A percentile compares a stretch with the other conserved stretches of the same genome.
Conservation (phyloP, 257 asterid species). For the Solanum chmielewskii region DNA sequence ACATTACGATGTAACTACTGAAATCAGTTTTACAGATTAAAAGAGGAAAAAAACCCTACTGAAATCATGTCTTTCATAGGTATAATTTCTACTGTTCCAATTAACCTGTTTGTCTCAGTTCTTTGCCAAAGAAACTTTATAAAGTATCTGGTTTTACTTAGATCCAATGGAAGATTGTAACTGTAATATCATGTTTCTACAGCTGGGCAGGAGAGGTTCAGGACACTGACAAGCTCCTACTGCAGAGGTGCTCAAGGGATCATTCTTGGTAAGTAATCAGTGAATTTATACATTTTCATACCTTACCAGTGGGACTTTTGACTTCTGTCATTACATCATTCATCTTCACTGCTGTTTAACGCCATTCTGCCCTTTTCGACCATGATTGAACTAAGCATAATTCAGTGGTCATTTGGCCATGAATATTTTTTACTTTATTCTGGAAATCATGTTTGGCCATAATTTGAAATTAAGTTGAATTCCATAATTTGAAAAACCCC, state of each 20-base stretch:
- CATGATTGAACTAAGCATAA: background rate
- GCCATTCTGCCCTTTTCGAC: background rate
- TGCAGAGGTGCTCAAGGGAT: conserved; percentile 57
- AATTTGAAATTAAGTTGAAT: background rate
- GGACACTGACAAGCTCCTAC: conserved; percentile 54
- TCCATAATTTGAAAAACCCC: background rate
- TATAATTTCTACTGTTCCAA: background rate
- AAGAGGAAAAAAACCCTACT: background rate
- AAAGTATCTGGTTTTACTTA: background rate
- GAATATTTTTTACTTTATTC: background rate
- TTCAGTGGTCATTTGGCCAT: background rate
- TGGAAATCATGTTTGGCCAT: background rate
- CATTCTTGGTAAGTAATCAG: conserved; percentile 54
- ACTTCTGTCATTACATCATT: background rate
- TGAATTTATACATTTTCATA: background rate
- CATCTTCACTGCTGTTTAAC: background rate
- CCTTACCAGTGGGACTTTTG: background rate
- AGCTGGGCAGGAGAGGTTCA: conserved; percentile 98
- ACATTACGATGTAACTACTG: background rate
- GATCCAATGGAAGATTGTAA: background rate
- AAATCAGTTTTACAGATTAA: background rate
- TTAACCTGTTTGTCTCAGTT: background rate
- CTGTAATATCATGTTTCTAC: conserved; percentile 11
- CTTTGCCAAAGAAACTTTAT: background rate
- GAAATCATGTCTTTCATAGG: background rate